Evolutionary conservation across 148 eudicot species (phyloP), one percentile per base, ranked within the genome.

Genomic region (Linanthus parryae): DNA sequence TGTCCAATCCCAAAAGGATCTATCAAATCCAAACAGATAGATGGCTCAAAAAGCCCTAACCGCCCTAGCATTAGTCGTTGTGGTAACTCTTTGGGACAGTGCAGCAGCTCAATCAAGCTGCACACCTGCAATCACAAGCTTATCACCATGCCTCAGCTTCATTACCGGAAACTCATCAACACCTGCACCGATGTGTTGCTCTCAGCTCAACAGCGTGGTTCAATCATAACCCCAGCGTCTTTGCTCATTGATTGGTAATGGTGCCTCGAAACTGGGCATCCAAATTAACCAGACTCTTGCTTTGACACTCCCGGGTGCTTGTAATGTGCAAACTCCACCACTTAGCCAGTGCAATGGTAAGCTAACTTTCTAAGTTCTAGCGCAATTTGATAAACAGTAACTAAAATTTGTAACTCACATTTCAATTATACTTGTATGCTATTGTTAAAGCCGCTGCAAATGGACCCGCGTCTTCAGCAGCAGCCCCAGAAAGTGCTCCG

Each of bases 291-390:
- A 50, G n/a, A 50, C 54, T 11, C 54, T 50, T 6, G 54, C 54
- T 31, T 6, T 30, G 5, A 26, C 38, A 1, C 24, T 50, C 2
- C 54, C 54, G 2, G 39, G 23, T 7, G 54, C 39, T 31, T 50
- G 53, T 26, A 28, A 28, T 29, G 21, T 48, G 24, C 39, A 50
- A 19, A 30, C 24, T 33, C 54, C 54, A 30, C 39, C 54, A 3
- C 11, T 19, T 50, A 50, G 54, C 54, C 54, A 27, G 25, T 50
- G 54, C 54, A 33, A 50, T 3, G n/a, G 40, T 50, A 11, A 30
- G 37, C 38, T 50, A n/a, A n/a, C 39, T n/a, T 22, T n/a, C n/a
- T n/a, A n/a, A n/a, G n/a, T n/a, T n/a, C n/a, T n/a, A n/a, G n/a
- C n/a, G n/a, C n/a, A n/a, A n/a, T n/a, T n/a, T n/a, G n/a, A n/a